Evolutionary conservation across 495 filamentous ascomycete species (phyloP), one percentile per base, ranked within the genome.

Genomic region (Peziza echinospora): DNA sequence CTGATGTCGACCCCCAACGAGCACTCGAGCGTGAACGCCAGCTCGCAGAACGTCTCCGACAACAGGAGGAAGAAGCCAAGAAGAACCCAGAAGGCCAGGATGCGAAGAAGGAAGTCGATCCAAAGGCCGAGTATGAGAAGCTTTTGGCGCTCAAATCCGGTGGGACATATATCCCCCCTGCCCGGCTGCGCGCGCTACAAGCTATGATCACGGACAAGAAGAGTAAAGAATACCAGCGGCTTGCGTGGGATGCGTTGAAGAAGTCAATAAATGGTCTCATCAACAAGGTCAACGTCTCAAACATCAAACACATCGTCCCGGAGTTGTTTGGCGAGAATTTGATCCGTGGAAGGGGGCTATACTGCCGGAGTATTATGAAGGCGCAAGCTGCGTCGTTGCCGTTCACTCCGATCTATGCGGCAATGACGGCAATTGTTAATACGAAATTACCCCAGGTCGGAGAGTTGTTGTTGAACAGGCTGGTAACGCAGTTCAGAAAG

Each of bases 231-330:
- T 99, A 93, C 61, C 89, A 99, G 67, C 80, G 91, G 44, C 89
- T 99, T 83, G 85, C 87, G 2, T 96, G 91, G 91, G 91, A 96
- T 61, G 87, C 89, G 8, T 62, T 96, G 58, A 99, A 99, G 66
- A 99, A 99, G 68, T 86, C 81, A 17, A 92, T 99, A 66, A 94
- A 99, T 59, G 89, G 89, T 55, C 65, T 99, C 24, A 87, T 96
- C 66, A 99, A 99, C 68, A 99, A 99, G 62, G 77, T 93, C 65
- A 99, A 94, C 63, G 78, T 82, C 30, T 81, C 79, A 17, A 99
- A 99, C 55, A 96, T 99, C 70, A 96, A 96, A 62, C 73, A 80
- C 55, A 93, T 99, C 50, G 83, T 94, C 6, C 86, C 85, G 0
- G 89, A 99, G 59, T 68, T 96, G 24, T 96, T 99, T 62, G 73